Base-by-base conservation (phyloP, 2,329 filamentous ascomycete genomes). In the Penicillium sp. region DNA sequence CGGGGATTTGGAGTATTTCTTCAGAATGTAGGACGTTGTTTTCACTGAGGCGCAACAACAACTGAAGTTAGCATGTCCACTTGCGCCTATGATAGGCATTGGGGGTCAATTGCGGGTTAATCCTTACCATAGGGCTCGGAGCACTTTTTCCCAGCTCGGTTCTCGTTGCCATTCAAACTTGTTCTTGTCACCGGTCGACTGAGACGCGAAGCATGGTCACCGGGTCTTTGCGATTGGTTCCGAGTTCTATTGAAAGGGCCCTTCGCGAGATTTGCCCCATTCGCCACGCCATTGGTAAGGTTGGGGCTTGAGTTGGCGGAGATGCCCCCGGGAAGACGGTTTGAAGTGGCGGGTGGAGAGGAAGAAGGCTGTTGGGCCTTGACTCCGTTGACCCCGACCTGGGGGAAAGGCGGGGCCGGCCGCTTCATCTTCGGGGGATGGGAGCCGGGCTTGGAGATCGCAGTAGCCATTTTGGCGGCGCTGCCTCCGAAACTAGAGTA, bases 1-100 rank as follows among this genome's bases (percentile, higher is more conserved):
- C 7, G 87, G 84, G 44, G 80, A 80, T 65, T 82, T 84, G 33
- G 78, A 80, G 72, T 88, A 91, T 73, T 92, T 96, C 63, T 84
- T 86, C n/a, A 97, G 79, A 41, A 97, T 91, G 64, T 94, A 90
- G 12, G 82, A 75, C 54, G 87, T 84, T 24, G 86, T 88, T 68
- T 88, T 83, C 36, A 93, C 91, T 91, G 48, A 46, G 32, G 63
- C 49, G 50, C 58, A 53, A 46, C 52, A 58, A 62, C 47, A 51
- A 54, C 48, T 33, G 52, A 46, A 24, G 49, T 53, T 30, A 56
- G 51, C 49, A 32, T 20, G 26, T 55, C 51, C 58, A 29, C 20
- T 26, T 30, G 48, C 44, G 27, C 36, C n/a, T n/a, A n/a, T n/a
- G n/a, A 20, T 13, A 50, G 46, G 36, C 36, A 52, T 50, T 54